Base-by-base conservation (phyloP, 208 protist genomes). In the Leishmania guyanensis region DNA sequence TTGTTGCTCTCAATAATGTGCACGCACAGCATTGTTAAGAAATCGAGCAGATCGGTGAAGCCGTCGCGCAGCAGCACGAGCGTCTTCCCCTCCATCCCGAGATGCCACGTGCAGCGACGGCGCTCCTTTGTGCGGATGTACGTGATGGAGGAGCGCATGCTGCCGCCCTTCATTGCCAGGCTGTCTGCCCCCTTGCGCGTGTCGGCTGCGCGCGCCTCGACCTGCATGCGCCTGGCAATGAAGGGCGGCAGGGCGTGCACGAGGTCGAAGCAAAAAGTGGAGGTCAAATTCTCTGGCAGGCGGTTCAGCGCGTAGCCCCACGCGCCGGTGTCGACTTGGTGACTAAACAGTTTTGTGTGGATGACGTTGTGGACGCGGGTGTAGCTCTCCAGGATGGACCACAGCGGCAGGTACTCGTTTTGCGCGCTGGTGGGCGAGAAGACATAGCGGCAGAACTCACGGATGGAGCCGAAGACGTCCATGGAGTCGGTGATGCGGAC, bases 1-100 rank as follows among this genome's bases (percentile, higher is more conserved):
- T 97, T 97, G 86, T 93, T 92, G 86, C 91, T 95, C 82, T 98
- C 95, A 77, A 98, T 95, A 54, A 96, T 93, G 87, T 98, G 95
- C 12, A 98, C 88, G 78, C 93, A 98, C 39, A 98, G 84, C 90
- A 94, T 96, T 14, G 92, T 94, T 29, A 98, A 69, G 78, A 98
- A 98, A 74, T 98, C 95, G 6, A 98, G 89, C 68, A 98, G 73
- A 78, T 98, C 95, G 3, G 95, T 96, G 84, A 91, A 96, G 70
- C 90, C 91, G 76, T 98, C 95, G 22, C 95, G 92, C 69, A 98
- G 85, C 54, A 98, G 84, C 51, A 98, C 92, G 16, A 98, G 87
- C 36, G 91, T 90, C 87, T 97, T 98, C 5, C 93, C 93, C 77
- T 94, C 91, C 91, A 95, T 96, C 14, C 93, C 93, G 2, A 98